phyloP scores from a whole-genome alignment of 2,329 filamentous ascomycete species.

The Gyromitra esculenta region DNA sequence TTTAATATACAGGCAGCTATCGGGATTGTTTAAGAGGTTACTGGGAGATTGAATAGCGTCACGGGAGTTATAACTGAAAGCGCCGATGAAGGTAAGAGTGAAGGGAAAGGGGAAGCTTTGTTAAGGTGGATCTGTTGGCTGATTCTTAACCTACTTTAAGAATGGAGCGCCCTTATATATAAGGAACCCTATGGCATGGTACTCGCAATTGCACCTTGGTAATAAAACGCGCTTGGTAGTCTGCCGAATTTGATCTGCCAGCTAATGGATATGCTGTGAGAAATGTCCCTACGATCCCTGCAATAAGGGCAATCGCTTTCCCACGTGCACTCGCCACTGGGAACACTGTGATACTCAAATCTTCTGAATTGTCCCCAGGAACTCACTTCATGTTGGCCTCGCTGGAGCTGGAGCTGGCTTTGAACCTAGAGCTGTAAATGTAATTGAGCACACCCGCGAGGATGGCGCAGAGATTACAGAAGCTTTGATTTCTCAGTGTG shows the following conservation, averaged over 20 bases:
- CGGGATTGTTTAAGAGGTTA: constrained; percentile 63
- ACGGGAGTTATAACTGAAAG: constrained; percentile 53
- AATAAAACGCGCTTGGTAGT: not conserved
- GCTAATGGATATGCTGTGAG: constrained; percentile 59
- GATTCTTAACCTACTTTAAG: constrained; percentile 59
- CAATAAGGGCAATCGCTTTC: constrained; percentile 67
- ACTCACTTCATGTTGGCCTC: constrained; percentile 71
- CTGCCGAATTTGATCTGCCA: not conserved
- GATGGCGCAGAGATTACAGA: constrained; percentile 75
- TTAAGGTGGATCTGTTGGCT: not conserved
- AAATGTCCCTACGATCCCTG: constrained; percentile 70
- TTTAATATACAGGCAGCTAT: constrained; percentile 62
- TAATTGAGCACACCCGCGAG: constrained; percentile 69
- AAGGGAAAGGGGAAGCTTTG: not conserved
- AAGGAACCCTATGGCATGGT: constrained; percentile 83
- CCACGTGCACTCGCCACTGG: constrained; percentile 71
- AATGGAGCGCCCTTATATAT: constrained; percentile 71
- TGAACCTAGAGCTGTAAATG: constrained; percentile 77
- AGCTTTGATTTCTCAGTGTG: constrained; percentile 72
- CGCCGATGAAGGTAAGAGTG: constrained; percentile 59
- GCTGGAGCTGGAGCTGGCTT: constrained; percentile 77
- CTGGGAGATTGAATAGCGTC: constrained; percentile 60
- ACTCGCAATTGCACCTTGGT: constrained; percentile 86
- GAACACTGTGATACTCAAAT: constrained; percentile 80
- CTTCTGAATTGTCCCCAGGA: constrained; percentile 73